Evolutionary conservation across 2,329 filamentous ascomycete species (phyloP).

Genomic region (Diaporthe helianthi): DNA sequence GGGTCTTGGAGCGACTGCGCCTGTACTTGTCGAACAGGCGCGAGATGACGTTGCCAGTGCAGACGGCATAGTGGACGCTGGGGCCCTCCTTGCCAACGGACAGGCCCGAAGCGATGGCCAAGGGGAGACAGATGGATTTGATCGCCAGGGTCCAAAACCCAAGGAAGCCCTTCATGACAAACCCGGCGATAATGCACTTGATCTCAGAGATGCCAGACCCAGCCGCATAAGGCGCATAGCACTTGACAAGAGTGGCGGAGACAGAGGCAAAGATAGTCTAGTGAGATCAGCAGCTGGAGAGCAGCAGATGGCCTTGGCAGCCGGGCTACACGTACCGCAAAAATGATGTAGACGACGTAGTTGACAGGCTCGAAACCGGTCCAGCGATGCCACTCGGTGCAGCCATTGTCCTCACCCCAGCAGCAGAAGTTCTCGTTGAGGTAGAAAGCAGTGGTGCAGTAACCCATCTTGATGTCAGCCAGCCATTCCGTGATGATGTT

Average conservation of each 20-base stretch:
- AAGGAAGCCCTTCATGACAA: constrained; percentile 98
- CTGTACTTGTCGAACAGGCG: constrained; percentile 91
- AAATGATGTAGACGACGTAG: constrained; percentile 86
- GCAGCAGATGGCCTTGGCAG: not conserved
- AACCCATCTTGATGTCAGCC: constrained; percentile 92
- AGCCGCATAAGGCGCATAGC: constrained; percentile 93
- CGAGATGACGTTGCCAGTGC: constrained; percentile 95
- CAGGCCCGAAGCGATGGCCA: constrained; percentile 91
- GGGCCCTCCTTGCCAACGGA: constrained; percentile 97
- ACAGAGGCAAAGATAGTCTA: constrained; percentile 81
- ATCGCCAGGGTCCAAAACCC: constrained; percentile 91
- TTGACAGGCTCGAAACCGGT: constrained; percentile 79
- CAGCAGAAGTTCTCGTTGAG: constrained; percentile 98
- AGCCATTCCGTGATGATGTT: constrained; percentile 98
- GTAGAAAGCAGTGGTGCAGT: constrained; percentile 95
- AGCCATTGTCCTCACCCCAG: constrained; percentile 92
- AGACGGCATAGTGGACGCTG: constrained; percentile 98
- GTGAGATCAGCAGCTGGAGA: constrained; percentile 32
- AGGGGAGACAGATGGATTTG: constrained; percentile 88
- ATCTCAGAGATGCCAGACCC: constrained; percentile 98
- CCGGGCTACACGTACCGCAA: constrained; percentile 71
- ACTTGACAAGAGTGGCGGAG: constrained; percentile 84
- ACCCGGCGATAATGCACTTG: constrained; percentile 98
- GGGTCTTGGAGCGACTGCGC: constrained; percentile 89
- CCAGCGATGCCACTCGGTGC: constrained; percentile 89